These are phyloP conservation scores for Ambrosia trifida DNA, from an alignment of 129 eudicot species.

Conservation along the genomic window DNA sequence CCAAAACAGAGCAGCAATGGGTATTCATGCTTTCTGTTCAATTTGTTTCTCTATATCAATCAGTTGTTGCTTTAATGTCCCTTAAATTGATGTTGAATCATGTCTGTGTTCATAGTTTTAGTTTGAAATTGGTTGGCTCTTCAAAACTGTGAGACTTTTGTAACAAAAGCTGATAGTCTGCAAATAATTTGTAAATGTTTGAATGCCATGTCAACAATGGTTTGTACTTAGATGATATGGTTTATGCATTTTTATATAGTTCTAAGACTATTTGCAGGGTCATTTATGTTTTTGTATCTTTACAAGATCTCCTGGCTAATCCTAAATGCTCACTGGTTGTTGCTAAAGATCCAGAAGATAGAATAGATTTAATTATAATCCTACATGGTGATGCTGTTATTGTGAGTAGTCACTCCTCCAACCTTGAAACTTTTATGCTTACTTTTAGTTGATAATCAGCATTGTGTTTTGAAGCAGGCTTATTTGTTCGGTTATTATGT, in stretches of 20 bases:
- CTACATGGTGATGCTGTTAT: constrained; percentile 81
- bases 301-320: constrained; percentile 82
- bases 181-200: constrained; percentile 57
- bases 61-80: no score
- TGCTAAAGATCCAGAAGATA: constrained; percentile 92
- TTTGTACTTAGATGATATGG: constrained; percentile 38
- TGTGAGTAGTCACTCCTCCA: no score
- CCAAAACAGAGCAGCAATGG: no score
- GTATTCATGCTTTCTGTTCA: no score
- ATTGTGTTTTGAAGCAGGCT: no score
- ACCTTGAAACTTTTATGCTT: no score
- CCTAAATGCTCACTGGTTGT: constrained; percentile 85
- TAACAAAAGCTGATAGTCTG: constrained; percentile 55
- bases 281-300: constrained; percentile 3
- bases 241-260: neutral
- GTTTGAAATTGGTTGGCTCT: no score
- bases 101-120: no score
- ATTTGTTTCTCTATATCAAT: no score
- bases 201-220: constrained; percentile 66
- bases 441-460: no score
- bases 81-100: no score
- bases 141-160: constrained; percentile 54
- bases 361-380: constrained; percentile 77
- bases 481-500: no score
- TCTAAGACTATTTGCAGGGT: constrained; percentile 1